Base-by-base conservation (phyloP, 2,329 filamentous ascomycete genomes). In the Xylaria hypoxylon region DNA sequence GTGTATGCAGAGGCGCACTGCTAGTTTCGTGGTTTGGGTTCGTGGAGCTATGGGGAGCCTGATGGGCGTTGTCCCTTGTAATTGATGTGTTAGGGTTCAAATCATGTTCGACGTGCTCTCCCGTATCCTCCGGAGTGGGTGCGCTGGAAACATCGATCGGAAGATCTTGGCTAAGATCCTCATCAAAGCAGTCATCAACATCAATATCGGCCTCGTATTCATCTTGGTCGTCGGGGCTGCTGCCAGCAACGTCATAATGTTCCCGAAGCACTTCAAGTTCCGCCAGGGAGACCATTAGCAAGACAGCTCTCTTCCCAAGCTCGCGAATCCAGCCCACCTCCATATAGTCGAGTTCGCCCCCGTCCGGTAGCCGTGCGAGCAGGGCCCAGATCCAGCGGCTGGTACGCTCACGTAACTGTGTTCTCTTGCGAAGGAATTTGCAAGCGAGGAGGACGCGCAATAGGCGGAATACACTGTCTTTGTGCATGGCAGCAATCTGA, bases 371-470 rank as follows among this genome's bases (percentile, higher is more conserved):
- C 64, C 89, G 86, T 2, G 92, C 93, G 50, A 97, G 82, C 64
- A 97, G 79, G 0, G 91, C 89, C 94, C 94, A 97, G 3, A 92
- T 82, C 95, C 95, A 98, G 17, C 89, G 85, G 66, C 93, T 94
- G 4, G 92, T 89, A 53, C 89, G 86, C 72, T 87, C 85, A 28
- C 87, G 83, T 33, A 93, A 81, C 33, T 85, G 83, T 24, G 83
- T 79, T n/a, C 86, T 86, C 56, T 85, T 85, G 51, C 84, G 85
- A 59, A 91, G 84, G 58, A 91, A 87, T 67, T 87, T 88, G 59
- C 88, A 87, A 19, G 85, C 84, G 31, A 91, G 81, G n/a, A 92
- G 80, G 59, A 94, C 82, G 28, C 87, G 85, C 44, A 97, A 77
- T 35, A 95, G 83, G 40, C 86, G 84, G 56, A 95, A 80, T 2